A percentile compares a stretch with the other conserved stretches of the same genome.
Conservation (phyloP, 805 yeast genomes). For the Candida germanica region DNA sequence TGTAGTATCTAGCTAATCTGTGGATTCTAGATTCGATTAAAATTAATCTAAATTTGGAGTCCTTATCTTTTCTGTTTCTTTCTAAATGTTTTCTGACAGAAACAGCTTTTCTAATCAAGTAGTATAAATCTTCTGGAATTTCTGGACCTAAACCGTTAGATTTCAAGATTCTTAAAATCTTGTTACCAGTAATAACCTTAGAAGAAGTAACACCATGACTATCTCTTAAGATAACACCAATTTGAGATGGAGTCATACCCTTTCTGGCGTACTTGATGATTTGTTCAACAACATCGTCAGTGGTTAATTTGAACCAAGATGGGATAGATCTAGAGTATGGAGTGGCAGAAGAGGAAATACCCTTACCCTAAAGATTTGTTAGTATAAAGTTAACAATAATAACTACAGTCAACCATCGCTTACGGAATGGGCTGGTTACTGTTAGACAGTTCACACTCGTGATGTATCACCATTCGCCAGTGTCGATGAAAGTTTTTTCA, state of each 20-base stretch:
- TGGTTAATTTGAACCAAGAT: constrained; percentile 97
- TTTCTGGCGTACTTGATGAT: constrained; percentile 99
- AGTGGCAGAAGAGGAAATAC: constrained; percentile 97
- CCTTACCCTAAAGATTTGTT: constrained; percentile 74
- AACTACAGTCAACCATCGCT: no score
- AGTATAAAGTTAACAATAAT: constrained; percentile 9
- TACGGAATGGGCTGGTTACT: no score
- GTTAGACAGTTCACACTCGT: no score
- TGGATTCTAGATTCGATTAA: constrained; percentile 99
- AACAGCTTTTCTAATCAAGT: constrained; percentile 98
- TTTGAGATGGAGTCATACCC: constrained; percentile 99
- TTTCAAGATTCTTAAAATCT: constrained; percentile 98
- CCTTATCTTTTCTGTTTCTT: constrained; percentile 99
- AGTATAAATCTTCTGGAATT: constrained; percentile 99
- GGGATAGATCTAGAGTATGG: constrained; percentile 99
- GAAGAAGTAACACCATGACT: constrained; percentile 99
- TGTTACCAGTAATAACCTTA: constrained; percentile 97
- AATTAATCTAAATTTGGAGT: constrained; percentile 99
- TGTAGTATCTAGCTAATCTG: constrained; percentile 99
- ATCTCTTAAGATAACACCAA: constrained; percentile 99
- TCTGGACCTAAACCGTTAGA: constrained; percentile 99
- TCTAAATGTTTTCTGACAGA: constrained; percentile 99
- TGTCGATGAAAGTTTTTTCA: background rate
- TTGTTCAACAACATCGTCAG: constrained; percentile 96
- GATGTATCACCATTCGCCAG: no score